Conservation (phyloP, 768 basidiomycete species). For the Imleria badia region DNA sequence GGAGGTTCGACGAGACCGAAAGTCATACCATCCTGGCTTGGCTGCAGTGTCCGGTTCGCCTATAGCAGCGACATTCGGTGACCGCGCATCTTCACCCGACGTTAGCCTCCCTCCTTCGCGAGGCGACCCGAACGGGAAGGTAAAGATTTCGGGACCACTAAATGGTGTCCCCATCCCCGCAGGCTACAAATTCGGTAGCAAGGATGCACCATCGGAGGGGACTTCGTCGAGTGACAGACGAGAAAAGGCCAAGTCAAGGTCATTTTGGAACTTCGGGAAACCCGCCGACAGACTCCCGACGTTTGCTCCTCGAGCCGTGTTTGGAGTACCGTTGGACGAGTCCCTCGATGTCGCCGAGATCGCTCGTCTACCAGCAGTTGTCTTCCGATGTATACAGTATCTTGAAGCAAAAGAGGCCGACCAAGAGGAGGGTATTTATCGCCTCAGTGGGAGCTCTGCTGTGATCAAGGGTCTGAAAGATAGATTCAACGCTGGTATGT, state of each 20-base stretch:
- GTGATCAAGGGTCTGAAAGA: slow-evolving; percentile 94
- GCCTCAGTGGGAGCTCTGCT: slow-evolving; percentile 90
- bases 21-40: slow-evolving; percentile 64
- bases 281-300: slow-evolving; percentile 45
- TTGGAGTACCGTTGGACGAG: slow-evolving; percentile 85
- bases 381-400: slow-evolving; percentile 95
- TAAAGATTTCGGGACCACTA: slow-evolving; percentile 88
- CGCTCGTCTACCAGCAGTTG: slow-evolving; percentile 88
- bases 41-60: slow-evolving; percentile 51
- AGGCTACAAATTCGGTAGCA: slow-evolving; percentile 88
- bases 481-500: slow-evolving; percentile 84
- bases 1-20: slow-evolving; percentile 52
- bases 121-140: slow-evolving; percentile 58
- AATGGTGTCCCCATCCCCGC: slow-evolving; percentile 82
- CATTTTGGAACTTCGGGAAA: slow-evolving; percentile 91
- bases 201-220: slow-evolving; percentile 53
- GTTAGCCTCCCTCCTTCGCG: slow-evolving; percentile 47
- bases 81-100: slow-evolving; percentile 46
- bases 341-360: slow-evolving; percentile 87
- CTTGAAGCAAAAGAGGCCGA: slow-evolving; percentile 92
- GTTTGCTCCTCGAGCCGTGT: slow-evolving; percentile 69
- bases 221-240: slow-evolving; percentile 62
- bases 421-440: slow-evolving; percentile 96
- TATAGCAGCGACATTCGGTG: slow-evolving; percentile 32
- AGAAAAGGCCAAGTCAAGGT: slow-evolving; percentile 89